These are phyloP conservation scores for Microsporum audouinii DNA, from an alignment of 2,329 filamentous ascomycete species.

Conservation along the genomic window DNA sequence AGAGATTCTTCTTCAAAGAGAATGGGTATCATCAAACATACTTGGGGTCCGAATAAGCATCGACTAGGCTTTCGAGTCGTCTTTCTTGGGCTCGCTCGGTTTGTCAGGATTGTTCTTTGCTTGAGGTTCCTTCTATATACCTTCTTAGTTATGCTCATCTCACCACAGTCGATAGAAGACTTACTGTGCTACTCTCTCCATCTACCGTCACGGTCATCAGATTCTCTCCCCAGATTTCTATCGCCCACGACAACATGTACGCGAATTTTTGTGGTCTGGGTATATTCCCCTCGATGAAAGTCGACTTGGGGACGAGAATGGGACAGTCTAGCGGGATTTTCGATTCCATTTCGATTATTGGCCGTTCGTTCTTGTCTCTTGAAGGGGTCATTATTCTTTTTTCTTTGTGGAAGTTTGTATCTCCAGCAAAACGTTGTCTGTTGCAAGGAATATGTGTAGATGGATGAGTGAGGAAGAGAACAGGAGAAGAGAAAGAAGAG, in stretches of 20 bases:
- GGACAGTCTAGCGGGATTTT: not conserved
- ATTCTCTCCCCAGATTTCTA: not conserved
- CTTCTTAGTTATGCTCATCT: not conserved
- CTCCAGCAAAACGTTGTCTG: not conserved
- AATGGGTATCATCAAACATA: not conserved
- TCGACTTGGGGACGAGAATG: not conserved
- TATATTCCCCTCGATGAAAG: not conserved
- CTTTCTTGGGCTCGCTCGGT: not conserved
- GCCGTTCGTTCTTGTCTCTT: too few relatives aligned
- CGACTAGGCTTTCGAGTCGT: not conserved
- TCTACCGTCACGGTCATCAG: not conserved
- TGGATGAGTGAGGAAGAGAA: not conserved
- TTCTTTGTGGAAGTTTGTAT: not conserved
- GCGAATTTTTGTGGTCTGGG: not conserved
- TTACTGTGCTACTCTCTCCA: not conserved
- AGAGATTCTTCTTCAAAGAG: not conserved
- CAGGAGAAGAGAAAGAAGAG: not conserved
- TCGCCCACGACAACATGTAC: not conserved
- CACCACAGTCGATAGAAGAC: not conserved
- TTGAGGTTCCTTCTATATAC: not conserved
- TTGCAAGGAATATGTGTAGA: not conserved
- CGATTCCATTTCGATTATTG: not conserved
- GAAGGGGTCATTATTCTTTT: not conserved
- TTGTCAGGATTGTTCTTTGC: not conserved
- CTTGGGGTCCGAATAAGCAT: not conserved